Conservation (phyloP, 2,329 filamentous ascomycete genomes). For the Talaromyces marneffei region DNA sequence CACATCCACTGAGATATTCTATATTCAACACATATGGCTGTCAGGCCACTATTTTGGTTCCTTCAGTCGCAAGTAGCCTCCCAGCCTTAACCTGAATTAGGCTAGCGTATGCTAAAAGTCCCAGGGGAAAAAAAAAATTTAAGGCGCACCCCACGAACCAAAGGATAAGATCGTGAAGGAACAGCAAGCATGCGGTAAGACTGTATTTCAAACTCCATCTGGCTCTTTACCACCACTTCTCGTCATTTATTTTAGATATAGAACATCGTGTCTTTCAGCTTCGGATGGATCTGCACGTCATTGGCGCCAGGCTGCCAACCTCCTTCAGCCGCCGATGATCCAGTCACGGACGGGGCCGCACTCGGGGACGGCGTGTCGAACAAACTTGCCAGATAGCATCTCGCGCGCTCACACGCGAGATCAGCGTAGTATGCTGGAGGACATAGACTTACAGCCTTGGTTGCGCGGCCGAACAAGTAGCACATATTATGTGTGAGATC, state of each 20-base stretch:
- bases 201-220: no score
- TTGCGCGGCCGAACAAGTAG: conserved; percentile 77
- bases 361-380: conserved; percentile 44
- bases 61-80: not conserved
- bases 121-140: not conserved
- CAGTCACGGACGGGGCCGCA: conserved; percentile 20
- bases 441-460: conserved; percentile 78
- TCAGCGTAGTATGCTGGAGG: conserved; percentile 90
- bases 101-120: not conserved
- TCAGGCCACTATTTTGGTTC: not conserved
- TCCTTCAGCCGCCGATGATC: conserved; percentile 17
- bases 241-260: conserved; percentile 3
- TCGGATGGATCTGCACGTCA: conserved; percentile 8
- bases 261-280: conserved; percentile 19
- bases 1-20: no score
- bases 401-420: conserved; percentile 69
- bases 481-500: conserved; percentile 71
- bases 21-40: no score
- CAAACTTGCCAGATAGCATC: conserved; percentile 62
- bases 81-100: not conserved
- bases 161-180: no score
- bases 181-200: no score
- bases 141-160: not conserved
- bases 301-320: conserved; percentile 10
- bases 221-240: no score